Evolutionary conservation across 139 green algal genomes (phyloP).

Genomic region (Helicosporidium sp.): DNA sequence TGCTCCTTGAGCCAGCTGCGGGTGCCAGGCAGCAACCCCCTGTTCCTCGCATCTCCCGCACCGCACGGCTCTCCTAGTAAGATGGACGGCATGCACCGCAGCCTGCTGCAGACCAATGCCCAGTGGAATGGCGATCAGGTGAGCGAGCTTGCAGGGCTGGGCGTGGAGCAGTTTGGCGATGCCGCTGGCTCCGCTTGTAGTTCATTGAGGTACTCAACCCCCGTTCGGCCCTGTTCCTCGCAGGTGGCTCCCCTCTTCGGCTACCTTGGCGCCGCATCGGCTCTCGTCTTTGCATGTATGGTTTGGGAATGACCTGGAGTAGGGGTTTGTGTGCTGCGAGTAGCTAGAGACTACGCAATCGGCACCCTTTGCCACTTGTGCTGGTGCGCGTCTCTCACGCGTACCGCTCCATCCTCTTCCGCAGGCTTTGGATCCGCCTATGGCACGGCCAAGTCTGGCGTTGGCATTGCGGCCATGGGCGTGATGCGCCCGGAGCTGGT

Average conservation of each 20-base stretch:
- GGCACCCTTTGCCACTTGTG: too few relatives aligned
- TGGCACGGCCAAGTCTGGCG: conserved; percentile 91
- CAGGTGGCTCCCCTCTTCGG: conserved; percentile 79
- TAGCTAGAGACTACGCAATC: too few relatives aligned
- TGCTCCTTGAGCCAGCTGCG: too few relatives aligned
- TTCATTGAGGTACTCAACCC: too few relatives aligned
- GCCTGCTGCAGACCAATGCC: conserved; percentile 1
- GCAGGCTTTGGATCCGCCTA: conserved; percentile 92
- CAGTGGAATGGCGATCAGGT: conserved; percentile 14
- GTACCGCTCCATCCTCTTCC: too few relatives aligned
- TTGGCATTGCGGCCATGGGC: conserved; percentile 96
- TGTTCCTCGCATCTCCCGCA: too few relatives aligned
- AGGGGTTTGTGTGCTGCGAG: too few relatives aligned
- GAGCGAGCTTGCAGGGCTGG: background rate
- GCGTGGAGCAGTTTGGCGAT: background rate
- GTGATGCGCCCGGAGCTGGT: conserved; percentile 98
- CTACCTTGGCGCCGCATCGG: conserved; percentile 84
- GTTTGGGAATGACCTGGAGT: too few relatives aligned
- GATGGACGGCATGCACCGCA: conserved; percentile 9
- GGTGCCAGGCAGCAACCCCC: too few relatives aligned
- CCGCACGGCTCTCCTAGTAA: too few relatives aligned
- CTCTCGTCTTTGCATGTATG: conserved; percentile 95
- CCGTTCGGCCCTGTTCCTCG: background rate
- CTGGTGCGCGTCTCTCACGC: too few relatives aligned
- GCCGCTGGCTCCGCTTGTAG: background rate